Percentiles rank a stretch among this genome's conserved stretches.
phyloP scores from a whole-genome alignment of 495 filamentous ascomycete species.

The Aspergillus conjunctus region DNA sequence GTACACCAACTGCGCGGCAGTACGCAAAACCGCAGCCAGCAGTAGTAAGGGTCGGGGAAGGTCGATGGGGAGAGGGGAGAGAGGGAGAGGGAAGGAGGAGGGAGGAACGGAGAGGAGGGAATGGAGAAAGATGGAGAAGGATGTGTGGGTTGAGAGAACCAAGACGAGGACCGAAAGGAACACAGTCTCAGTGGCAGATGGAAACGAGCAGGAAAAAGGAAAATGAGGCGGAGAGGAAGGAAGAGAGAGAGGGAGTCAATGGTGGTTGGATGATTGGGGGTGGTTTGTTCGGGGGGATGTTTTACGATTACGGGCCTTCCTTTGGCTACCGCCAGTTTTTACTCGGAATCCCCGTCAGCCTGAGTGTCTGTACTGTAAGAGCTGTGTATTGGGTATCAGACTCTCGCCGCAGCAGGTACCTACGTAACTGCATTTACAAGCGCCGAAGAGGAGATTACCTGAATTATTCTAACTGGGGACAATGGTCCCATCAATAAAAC shows the following conservation, averaged over 20 bases:
- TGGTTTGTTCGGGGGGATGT: background rate
- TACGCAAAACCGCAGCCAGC: conserved; percentile 29
- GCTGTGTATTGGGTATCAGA: background rate
- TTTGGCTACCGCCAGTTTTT: background rate
- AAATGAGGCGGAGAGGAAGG: conserved; percentile 24
- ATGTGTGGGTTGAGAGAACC: conserved; percentile 8
- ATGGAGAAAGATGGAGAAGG: conserved; percentile 16
- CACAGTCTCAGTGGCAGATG: background rate
- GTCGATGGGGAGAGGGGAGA: conserved; percentile 1
- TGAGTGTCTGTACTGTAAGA: background rate
- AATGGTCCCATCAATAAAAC: conserved; percentile 5
- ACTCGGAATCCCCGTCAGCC: background rate
- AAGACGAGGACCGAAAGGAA: background rate
- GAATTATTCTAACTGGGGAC: background rate
- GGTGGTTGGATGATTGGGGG: conserved; percentile 10
- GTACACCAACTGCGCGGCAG: conserved; percentile 36
- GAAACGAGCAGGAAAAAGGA: conserved; percentile 12
- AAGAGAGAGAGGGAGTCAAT: conserved; percentile 11
- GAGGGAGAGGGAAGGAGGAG: conserved; percentile 20
- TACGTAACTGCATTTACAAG: too few relatives aligned
- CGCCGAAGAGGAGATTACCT: background rate
- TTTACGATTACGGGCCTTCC: background rate
- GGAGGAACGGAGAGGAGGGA: conserved; percentile 28
- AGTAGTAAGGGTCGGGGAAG: conserved; percentile 16
- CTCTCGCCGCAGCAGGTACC: background rate